These are phyloP conservation scores for Cubamyces sp. DNA, from an alignment of 768 basidiomycete genomes.

Conservation along the genomic window DNA sequence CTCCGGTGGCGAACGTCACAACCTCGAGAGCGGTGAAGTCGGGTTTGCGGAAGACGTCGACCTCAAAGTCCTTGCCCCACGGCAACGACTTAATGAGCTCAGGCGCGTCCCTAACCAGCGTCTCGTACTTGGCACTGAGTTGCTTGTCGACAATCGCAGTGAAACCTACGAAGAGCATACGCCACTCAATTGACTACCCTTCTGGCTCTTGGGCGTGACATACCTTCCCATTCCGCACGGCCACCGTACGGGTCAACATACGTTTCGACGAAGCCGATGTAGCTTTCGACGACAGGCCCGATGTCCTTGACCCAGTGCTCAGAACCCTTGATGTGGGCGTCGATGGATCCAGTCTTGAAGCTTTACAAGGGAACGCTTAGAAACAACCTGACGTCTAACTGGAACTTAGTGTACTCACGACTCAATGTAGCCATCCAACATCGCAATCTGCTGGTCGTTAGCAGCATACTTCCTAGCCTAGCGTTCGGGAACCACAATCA, in stretches of 20 bases:
- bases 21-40: slow-evolving; percentile 89
- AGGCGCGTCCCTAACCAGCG: slow-evolving; percentile 74
- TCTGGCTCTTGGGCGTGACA: background rate
- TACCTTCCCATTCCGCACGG: slow-evolving; percentile 94
- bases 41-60: slow-evolving; percentile 74
- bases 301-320: slow-evolving; percentile 85
- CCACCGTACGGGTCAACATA: slow-evolving; percentile 84
- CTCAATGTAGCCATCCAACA: slow-evolving; percentile 79
- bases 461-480: slow-evolving; percentile 77
- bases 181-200: background rate
- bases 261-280: slow-evolving; percentile 86
- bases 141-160: slow-evolving; percentile 88
- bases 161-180: slow-evolving; percentile 59
- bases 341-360: slow-evolving; percentile 78
- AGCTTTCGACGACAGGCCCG: slow-evolving; percentile 86
- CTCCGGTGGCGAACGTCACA: slow-evolving; percentile 81
- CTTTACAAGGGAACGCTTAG: slow-evolving; percentile 39
- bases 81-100: slow-evolving; percentile 80
- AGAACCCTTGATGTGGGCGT: slow-evolving; percentile 79
- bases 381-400: background rate
- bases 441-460: slow-evolving; percentile 70
- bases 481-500: background rate
- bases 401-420: slow-evolving; percentile 54
- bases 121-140: slow-evolving; percentile 81
- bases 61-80: slow-evolving; percentile 64